Evolutionary conservation across 345 rosid species (phyloP).

Genomic region (Euphorbia tirucalli): DNA sequence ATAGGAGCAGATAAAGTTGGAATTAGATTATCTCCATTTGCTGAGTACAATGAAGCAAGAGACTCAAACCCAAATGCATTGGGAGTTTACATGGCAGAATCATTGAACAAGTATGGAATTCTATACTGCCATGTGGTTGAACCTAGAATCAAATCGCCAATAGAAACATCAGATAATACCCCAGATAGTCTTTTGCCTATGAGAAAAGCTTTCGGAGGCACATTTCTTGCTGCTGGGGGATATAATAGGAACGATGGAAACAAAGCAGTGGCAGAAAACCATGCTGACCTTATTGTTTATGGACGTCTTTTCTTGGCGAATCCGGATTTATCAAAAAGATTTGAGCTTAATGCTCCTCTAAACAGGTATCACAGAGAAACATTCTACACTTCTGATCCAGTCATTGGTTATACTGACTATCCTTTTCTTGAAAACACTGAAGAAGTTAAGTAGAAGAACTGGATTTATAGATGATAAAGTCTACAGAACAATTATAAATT

Average conservation of each 20-base stretch:
- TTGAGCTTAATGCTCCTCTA: conserved; percentile 47
- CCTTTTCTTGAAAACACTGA: conserved; percentile 46
- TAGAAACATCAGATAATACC: conserved; percentile 28
- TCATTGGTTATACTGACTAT: conserved; percentile 67
- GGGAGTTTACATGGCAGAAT: conserved; percentile 56
- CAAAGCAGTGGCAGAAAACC: too few relatives aligned
- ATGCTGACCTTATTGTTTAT: too few relatives aligned
- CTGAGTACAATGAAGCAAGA: conserved; percentile 45
- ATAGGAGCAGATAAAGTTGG: too few relatives aligned
- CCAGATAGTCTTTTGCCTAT: conserved; percentile 46
- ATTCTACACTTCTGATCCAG: conserved; percentile 48
- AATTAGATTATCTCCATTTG: conserved; percentile 65
- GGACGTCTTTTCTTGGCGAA: conserved; percentile 62
- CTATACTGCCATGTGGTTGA: conserved; percentile 68
- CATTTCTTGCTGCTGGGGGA: too few relatives aligned
- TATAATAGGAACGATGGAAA: too few relatives aligned
- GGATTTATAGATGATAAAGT: too few relatives aligned
- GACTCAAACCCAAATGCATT: conserved; percentile 64
- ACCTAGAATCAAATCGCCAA: conserved; percentile 46
- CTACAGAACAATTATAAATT: too few relatives aligned
- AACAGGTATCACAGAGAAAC: too few relatives aligned
- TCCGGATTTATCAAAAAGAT: conserved; percentile 70
- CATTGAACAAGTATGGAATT: conserved; percentile 52
- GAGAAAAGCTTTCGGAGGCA: conserved; percentile 65
- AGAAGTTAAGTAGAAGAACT: too few relatives aligned